A percentile compares a stretch with the other conserved stretches of the same genome.
Conservation (phyloP, 805 yeast species). For the Suhomyces faveliae region DNA sequence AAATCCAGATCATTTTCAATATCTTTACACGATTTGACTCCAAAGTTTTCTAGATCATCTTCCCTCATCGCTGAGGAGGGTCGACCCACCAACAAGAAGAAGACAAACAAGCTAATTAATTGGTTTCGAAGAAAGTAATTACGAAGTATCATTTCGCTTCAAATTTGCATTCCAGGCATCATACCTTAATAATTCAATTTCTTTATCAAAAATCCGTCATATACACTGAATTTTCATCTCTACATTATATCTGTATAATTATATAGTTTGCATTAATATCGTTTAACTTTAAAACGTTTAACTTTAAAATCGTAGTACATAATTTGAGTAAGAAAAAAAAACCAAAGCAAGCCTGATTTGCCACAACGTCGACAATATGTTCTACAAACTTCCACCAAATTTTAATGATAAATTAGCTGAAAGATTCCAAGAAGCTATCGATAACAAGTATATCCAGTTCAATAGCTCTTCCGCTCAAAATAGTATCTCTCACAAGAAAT, state of each 20-base stretch:
- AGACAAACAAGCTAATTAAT: constrained; percentile 18
- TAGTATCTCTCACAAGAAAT: constrained; percentile 25
- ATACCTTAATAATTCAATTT: background rate
- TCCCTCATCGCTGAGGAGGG: constrained; percentile 7
- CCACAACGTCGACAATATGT: constrained; percentile 14
- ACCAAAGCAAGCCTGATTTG: background rate
- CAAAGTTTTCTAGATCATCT: constrained; percentile 14
- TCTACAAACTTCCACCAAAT: constrained; percentile 33
- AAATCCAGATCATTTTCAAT: constrained; percentile 23
- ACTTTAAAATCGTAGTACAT: background rate
- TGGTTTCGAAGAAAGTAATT: constrained; percentile 23
- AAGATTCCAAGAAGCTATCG: constrained; percentile 50
- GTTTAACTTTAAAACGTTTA: background rate
- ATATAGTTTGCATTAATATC: background rate
- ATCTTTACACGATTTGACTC: constrained; percentile 18
- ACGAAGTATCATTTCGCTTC: background rate
- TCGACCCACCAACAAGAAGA: constrained; percentile 13
- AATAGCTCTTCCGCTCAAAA: constrained; percentile 45
- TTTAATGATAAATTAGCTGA: constrained; percentile 33
- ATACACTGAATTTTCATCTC: background rate
- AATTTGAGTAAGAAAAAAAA: background rate
- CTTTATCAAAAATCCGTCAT: background rate
- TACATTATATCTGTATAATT: background rate
- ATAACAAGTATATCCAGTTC: constrained; percentile 47
- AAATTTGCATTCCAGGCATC: background rate